These are phyloP conservation scores for Colletotrichum tamarilloi DNA, from an alignment of 2,329 filamentous ascomycete species.

Conservation along the genomic window DNA sequence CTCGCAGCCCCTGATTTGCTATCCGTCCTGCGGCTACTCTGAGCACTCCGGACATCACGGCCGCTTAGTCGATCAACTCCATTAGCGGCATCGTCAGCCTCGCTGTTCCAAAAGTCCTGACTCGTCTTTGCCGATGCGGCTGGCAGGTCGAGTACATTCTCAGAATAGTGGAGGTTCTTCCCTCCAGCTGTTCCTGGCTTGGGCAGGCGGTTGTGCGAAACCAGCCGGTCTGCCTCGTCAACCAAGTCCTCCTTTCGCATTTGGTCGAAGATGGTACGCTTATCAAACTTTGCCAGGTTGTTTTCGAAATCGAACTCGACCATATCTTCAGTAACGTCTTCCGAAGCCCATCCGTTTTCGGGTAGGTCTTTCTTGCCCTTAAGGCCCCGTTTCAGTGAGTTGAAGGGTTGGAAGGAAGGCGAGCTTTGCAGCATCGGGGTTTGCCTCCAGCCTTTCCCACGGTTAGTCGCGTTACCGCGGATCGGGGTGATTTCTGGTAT, in stretches of 20 bases:
- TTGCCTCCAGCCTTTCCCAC: conserved; percentile 68
- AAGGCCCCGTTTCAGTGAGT: conserved; percentile 67
- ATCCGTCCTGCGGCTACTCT: conserved; percentile 62
- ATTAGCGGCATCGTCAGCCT: conserved; percentile 71
- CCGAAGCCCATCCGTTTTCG: conserved; percentile 92
- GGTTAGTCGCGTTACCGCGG: conserved; percentile 33
- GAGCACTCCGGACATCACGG: conserved; percentile 62
- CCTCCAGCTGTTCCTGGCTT: conserved; percentile 80
- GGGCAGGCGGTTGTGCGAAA: conserved; percentile 82
- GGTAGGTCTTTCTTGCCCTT: conserved; percentile 53
- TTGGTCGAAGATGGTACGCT: conserved; percentile 89
- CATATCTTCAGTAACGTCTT: conserved; percentile 94
- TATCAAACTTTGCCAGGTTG: conserved; percentile 94
- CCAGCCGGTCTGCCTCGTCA: conserved; percentile 90
- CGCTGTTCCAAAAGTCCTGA: conserved; percentile 78
- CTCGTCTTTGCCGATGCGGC: conserved; percentile 50
- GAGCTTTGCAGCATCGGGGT: conserved; percentile 71
- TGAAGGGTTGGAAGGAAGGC: conserved; percentile 71
- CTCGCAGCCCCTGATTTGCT: conserved; percentile 61
- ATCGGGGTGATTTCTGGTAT: conserved; percentile 31
- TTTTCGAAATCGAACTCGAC: conserved; percentile 95
- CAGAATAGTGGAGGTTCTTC: conserved; percentile 91
- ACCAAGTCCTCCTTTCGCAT: conserved; percentile 89
- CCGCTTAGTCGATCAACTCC: conserved; percentile 59
- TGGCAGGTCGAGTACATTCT: conserved; percentile 84